These are phyloP conservation scores for Ophiostoma triangulosporum DNA, from an alignment of 2,329 filamentous ascomycete genomes.

Conservation along the genomic window DNA sequence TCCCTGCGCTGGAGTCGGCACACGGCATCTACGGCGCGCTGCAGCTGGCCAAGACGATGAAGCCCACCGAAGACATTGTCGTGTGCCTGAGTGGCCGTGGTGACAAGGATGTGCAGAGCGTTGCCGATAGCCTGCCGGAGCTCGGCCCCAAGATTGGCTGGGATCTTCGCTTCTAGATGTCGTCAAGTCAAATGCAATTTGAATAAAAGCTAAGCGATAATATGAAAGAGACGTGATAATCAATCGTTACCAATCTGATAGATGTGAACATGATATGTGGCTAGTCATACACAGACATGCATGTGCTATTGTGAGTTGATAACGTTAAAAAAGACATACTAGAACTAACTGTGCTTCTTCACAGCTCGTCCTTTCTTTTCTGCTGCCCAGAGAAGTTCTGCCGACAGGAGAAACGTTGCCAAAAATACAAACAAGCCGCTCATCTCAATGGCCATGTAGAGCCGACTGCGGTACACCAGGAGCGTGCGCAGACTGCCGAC, in stretches of 20 bases:
- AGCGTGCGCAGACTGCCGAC: conserved; percentile 13
- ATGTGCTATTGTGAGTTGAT: too few species aligned
- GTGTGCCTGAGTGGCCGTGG: conserved; percentile 88
- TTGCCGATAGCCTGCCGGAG: conserved; percentile 82
- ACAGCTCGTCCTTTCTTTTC: not conserved
- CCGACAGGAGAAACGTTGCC: conserved; percentile 8
- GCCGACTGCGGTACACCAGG: conserved; percentile 22
- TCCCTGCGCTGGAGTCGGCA: conserved; percentile 84
- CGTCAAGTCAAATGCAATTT: not conserved
- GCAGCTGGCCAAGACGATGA: conserved; percentile 85
- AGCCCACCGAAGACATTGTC: conserved; percentile 76
- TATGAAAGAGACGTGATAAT: too few species aligned
- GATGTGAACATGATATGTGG: too few species aligned
- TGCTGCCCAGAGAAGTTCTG: not conserved
- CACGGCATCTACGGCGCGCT: conserved; percentile 86
- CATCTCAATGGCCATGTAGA: conserved; percentile 26
- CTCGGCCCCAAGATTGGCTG: conserved; percentile 78
- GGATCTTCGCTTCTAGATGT: conserved; percentile 46
- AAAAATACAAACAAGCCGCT: conserved; percentile 22
- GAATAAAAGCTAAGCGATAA: not conserved
- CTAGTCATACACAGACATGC: too few species aligned
- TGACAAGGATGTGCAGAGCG: conserved; percentile 97
- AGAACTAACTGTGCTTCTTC: too few species aligned
- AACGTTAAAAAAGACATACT: too few species aligned
- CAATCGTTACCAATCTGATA: too few species aligned